phyloP scores from a whole-genome alignment of 352 stramenopile genomes.

The Phytopythium boreale region DNA sequence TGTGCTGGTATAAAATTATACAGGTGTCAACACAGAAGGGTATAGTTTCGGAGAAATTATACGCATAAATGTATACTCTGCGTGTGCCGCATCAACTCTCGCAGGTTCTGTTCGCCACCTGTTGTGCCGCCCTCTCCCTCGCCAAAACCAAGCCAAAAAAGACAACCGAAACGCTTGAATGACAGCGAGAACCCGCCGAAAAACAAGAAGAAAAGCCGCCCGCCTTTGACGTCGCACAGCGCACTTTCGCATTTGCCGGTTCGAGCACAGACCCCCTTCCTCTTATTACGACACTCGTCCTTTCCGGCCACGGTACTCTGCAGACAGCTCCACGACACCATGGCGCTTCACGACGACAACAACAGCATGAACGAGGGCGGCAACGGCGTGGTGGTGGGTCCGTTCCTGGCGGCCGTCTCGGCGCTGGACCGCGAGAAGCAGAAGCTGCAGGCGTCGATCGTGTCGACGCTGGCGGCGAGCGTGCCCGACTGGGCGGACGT shows the following conservation, averaged over 20 bases:
- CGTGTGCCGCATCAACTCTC: not conserved
- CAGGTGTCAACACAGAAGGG: not conserved
- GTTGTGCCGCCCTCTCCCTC: not conserved
- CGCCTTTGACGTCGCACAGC: not conserved
- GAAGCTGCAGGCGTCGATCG: conserved; percentile 65
- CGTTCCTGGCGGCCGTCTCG: conserved; percentile 51
- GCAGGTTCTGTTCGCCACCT: too few relatives aligned
- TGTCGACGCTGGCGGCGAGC: conserved; percentile 49
- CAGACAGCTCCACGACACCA: not conserved
- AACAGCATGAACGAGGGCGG: conserved; percentile 1
- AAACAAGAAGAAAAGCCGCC: not conserved
- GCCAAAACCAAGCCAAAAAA: not conserved
- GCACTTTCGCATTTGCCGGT: not conserved
- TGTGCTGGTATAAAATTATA: not conserved
- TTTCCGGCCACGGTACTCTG: not conserved
- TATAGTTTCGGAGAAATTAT: not conserved
- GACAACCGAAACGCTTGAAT: not conserved
- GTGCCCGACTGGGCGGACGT: conserved; percentile 58
- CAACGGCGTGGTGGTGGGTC: conserved; percentile 36
- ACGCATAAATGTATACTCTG: not conserved
- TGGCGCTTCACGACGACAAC: not conserved
- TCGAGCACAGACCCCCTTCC: not conserved
- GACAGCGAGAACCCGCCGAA: not conserved
- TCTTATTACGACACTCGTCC: not conserved
- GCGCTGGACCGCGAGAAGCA: conserved; percentile 66